Conservation (phyloP, 305 asterid species). For the Fraxinus angustifolia region DNA sequence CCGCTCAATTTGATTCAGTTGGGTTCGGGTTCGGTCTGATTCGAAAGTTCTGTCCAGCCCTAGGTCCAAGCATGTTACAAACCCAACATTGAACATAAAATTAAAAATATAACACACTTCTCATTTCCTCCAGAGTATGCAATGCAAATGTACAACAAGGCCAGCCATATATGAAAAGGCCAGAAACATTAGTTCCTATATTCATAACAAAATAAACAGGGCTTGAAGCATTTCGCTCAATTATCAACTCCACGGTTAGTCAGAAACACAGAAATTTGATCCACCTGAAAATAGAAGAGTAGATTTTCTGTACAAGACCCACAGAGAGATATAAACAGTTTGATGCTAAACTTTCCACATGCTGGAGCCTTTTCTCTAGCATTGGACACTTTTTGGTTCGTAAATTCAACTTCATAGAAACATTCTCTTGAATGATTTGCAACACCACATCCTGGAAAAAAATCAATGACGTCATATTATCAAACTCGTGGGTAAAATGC, state of each 20-base stretch:
- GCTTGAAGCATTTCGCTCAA: slow-evolving; percentile 14
- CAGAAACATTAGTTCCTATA: slow-evolving; percentile 16
- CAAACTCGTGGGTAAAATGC: neutral
- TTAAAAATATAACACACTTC: neutral
- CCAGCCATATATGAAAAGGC: slow-evolving; percentile 18
- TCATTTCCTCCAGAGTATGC: slow-evolving; percentile 1
- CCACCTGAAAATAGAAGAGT: slow-evolving; percentile 26
- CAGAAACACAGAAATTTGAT: slow-evolving; percentile 16
- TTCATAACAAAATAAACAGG: neutral
- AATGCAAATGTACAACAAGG: slow-evolving; percentile 29
- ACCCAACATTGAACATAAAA: neutral
- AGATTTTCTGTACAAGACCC: slow-evolving; percentile 27
- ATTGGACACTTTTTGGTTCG: neutral
- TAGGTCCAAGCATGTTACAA: neutral
- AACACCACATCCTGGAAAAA: slow-evolving; percentile 31
- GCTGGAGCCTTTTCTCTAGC: slow-evolving; percentile 18
- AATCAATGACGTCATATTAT: neutral
- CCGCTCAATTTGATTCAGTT: too few species aligned
- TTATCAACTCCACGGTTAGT: slow-evolving; percentile 9
- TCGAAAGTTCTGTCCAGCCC: too few species aligned
- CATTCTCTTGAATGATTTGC: slow-evolving; percentile 16
- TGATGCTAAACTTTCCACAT: slow-evolving; percentile 6
- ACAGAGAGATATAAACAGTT: neutral
- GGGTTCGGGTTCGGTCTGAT: too few species aligned
- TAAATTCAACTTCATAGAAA: neutral